Conservation (phyloP, 306 rosid species). For the Sicyos baderoa region DNA sequence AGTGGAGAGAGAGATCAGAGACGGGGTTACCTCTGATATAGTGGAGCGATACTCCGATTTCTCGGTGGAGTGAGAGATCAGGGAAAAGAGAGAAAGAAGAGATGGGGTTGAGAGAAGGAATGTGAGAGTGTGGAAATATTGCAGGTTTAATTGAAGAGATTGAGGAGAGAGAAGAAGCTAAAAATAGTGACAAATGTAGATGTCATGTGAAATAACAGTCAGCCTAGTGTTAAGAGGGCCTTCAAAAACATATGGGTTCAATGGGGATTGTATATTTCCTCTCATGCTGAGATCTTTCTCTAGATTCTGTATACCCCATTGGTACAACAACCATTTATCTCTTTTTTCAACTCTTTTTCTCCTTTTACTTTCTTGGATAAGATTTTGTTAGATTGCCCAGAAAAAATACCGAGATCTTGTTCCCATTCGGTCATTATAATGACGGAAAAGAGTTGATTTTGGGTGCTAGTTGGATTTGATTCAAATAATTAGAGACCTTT, state of each 20-base stretch:
- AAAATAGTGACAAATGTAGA: slow-evolving; percentile 13
- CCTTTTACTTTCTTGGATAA: slow-evolving; percentile 23
- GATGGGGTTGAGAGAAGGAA: slow-evolving; percentile 15
- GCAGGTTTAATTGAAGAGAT: slow-evolving; percentile 33
- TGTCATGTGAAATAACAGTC: not conserved
- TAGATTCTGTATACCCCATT: slow-evolving; percentile 77
- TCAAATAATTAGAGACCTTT: slow-evolving; percentile 10
- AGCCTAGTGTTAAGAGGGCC: not conserved
- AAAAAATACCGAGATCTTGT: slow-evolving; percentile 37
- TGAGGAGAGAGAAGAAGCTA: slow-evolving; percentile 22
- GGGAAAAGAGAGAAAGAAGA: not conserved
- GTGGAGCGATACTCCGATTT: no score
- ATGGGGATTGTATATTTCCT: slow-evolving; percentile 30
- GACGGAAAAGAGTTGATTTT: slow-evolving; percentile 49
- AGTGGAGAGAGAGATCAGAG: not conserved
- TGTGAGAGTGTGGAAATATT: slow-evolving; percentile 33
- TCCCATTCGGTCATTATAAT: slow-evolving; percentile 54
- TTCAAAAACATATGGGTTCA: not conserved
- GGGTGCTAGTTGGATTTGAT: slow-evolving; percentile 26
- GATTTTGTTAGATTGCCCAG: slow-evolving; percentile 55
- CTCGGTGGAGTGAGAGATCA: not conserved
- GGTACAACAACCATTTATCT: slow-evolving; percentile 57
- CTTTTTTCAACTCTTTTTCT: slow-evolving; percentile 17
- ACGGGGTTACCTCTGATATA: no score
- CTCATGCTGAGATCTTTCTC: slow-evolving; percentile 44